A percentile compares a stretch with the other conserved stretches of the same genome.
These are phyloP conservation scores for Paramecium caudatum DNA, from an alignment of 73 alveolate species.

Conservation along the genomic window DNA sequence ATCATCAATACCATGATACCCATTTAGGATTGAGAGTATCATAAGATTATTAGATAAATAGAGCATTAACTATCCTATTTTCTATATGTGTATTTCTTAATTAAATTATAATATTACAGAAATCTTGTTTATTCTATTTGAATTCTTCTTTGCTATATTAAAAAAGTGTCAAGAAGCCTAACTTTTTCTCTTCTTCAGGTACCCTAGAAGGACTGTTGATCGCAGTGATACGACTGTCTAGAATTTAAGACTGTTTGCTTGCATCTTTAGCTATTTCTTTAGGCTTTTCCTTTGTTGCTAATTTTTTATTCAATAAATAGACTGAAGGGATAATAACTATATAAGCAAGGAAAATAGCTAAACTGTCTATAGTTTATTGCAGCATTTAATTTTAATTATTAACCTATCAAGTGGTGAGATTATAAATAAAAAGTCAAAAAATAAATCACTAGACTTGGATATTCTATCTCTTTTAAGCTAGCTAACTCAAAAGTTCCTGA, in stretches of 20 bases:
- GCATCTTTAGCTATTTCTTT: no score
- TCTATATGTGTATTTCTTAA: not conserved
- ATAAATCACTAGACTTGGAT: not conserved
- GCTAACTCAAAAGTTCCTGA: not conserved
- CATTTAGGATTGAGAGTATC: not conserved
- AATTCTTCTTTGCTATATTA: not conserved
- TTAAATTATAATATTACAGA: not conserved
- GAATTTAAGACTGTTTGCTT: no score
- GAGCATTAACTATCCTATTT: not conserved
- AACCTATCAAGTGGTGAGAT: no score
- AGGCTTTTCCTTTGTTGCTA: no score
- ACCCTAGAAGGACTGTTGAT: no score
- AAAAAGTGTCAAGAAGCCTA: conserved; percentile 21
- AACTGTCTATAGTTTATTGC: no score
- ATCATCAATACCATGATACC: not conserved
- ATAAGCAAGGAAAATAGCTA: no score
- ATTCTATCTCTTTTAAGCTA: not conserved
- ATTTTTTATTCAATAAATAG: no score
- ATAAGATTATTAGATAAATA: conserved; percentile 13
- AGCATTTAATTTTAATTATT: no score
- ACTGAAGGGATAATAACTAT: no score
- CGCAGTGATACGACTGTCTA: no score
- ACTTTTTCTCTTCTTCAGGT: no score
- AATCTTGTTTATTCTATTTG: conserved; percentile 48
- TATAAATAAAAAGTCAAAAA: not conserved